Base-by-base conservation (phyloP, 345 rosid genomes). In the Anastatica hierochuntica region DNA sequence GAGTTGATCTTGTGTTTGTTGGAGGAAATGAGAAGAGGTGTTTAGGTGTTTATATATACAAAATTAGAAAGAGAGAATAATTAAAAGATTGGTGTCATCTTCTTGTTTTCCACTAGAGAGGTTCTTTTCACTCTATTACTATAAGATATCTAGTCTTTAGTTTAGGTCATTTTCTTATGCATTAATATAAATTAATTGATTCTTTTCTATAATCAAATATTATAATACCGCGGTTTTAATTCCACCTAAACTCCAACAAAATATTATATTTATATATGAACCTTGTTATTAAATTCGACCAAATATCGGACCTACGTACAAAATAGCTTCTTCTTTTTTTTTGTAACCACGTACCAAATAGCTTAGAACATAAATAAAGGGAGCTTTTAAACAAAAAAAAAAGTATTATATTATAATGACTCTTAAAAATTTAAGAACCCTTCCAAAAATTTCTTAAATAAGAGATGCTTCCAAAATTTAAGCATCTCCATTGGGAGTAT, bases 61-160 rank as follows among this genome's bases (percentile, higher is more conserved):
- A 50, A 39, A 9, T 2, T 66, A 43, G 9, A 27, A 29, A 58
- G 15, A 66, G 60, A 66, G 58, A 64, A 66, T 58, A 12, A 43
- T 57, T 58, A 49, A 65, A 65, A 56, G 70, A 56, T 48, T 58
- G 54, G 60, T 58, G 59, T 51, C 63, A 49, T 57, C 63, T 64
- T 48, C 59, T 58, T 66, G 53, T 58, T 58, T 44, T 58, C 70
- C 70, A 66, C 70, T 66, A 31, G 6, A 43, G 70, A 57, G n/a
- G 18, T 35, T 53, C 5, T 38, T 58, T 58, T 66, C 70, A 58
- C 16, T 30, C 54, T 38, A 58, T 58, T 66, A 66, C 38, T 66
- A 56, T 66, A 66, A 51, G 60, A 66, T 66, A 66, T 66, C 65
- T 66, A 51, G 43, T 66, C 53, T 20, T 66, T 13, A 14, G 18